phyloP scores from a whole-genome alignment of 495 filamentous ascomycete species.

The Penicillium angulare region DNA sequence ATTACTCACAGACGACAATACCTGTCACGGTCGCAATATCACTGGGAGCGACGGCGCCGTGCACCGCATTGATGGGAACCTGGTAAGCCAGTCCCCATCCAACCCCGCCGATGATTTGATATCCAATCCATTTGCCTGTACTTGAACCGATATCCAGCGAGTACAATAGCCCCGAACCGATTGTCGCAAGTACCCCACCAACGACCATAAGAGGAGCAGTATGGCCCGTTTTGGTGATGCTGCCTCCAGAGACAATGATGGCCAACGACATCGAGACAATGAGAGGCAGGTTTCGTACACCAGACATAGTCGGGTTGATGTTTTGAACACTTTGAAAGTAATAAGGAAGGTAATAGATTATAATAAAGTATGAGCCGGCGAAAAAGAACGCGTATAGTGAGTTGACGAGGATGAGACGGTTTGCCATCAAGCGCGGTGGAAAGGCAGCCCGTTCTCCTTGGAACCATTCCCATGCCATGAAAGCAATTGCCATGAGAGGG shows the following conservation, averaged over 20 bases:
- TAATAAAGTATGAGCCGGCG: conserved; percentile 41
- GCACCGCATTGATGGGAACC: conserved; percentile 30
- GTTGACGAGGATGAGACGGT: conserved; percentile 40
- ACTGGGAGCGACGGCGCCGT: conserved; percentile 11
- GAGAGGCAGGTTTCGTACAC: conserved; percentile 52
- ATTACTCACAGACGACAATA: conserved; percentile 11
- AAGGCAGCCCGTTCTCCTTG: conserved; percentile 33
- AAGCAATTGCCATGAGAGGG: conserved; percentile 21
- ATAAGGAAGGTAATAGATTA: conserved; percentile 61
- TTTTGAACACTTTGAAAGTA: conserved; percentile 59
- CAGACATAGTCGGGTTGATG: conserved; percentile 44
- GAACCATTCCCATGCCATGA: conserved; percentile 29
- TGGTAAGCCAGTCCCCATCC: conserved; percentile 31
- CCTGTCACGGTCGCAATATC: conserved; percentile 22
- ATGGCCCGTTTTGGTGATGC: conserved; percentile 20
- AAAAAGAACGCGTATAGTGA: conserved; percentile 39
- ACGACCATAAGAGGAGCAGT: conserved; percentile 42
- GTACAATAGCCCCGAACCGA: conserved; percentile 57
- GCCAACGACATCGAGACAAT: conserved; percentile 37
- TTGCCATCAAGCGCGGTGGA: conserved; percentile 37
- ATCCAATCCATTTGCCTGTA: conserved; percentile 37
- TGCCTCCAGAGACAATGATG: conserved; percentile 38
- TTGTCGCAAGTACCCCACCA: conserved; percentile 7
- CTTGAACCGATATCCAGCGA: conserved; percentile 24
- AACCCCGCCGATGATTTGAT: conserved; percentile 36